phyloP scores from a whole-genome alignment of 1,284 basidiomycete genomes.

The Ceratobasidium sp. region DNA sequence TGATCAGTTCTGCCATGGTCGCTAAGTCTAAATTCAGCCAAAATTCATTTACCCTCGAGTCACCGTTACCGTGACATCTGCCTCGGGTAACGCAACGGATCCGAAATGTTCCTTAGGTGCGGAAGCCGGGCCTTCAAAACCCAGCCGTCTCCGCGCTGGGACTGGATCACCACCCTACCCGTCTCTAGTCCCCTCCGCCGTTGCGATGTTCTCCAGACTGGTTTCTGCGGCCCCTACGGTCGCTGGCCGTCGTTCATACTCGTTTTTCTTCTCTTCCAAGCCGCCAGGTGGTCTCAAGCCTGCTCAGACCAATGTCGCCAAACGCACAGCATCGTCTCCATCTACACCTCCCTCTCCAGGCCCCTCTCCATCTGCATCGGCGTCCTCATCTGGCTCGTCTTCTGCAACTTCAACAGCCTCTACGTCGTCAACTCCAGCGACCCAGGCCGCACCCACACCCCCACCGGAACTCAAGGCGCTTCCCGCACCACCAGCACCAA shows the following conservation, averaged over 20 bases:
- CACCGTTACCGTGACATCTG: slow-evolving; percentile 8
- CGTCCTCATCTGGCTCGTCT: background rate
- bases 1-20: slow-evolving; percentile 44
- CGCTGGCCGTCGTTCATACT: slow-evolving; percentile 25
- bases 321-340: slow-evolving; percentile 9
- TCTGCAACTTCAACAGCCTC: slow-evolving; percentile 20
- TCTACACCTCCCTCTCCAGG: slow-evolving; percentile 5
- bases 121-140: slow-evolving; percentile 15
- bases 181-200: slow-evolving; percentile 3
- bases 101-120: slow-evolving; percentile 26
- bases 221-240: slow-evolving; percentile 18
- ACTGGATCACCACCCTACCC: slow-evolving; percentile 2
- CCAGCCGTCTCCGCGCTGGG: slow-evolving; percentile 12
- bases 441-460: slow-evolving; percentile 27
- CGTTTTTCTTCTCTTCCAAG: slow-evolving; percentile 28
- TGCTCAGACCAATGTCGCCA: slow-evolving; percentile 15
- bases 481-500: slow-evolving; percentile 36
- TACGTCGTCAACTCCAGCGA: background rate
- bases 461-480: background rate
- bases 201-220: slow-evolving; percentile 37
- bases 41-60: slow-evolving; percentile 2
- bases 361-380: slow-evolving; percentile 4
- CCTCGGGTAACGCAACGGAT: background rate
- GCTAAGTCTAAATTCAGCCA: background rate
- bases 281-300: slow-evolving; percentile 23